Evolutionary conservation across 371 early-diverging fungal genomes (phyloP).

Genomic region (Sporodiniella umbellata): DNA sequence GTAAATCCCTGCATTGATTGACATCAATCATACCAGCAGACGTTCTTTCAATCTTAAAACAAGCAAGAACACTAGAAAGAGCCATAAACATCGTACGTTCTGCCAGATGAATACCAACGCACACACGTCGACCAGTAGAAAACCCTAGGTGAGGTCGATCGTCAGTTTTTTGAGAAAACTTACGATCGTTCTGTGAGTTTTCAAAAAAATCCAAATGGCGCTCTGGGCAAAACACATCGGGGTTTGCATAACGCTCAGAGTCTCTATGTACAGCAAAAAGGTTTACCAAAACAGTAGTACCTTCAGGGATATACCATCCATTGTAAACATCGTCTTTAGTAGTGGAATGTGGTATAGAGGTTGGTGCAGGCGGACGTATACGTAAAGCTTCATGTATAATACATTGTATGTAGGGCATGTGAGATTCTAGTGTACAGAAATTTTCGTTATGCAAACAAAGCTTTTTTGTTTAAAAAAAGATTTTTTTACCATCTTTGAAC

Average conservation of each 20-base stretch:
- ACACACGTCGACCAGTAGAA: slow-evolving; percentile 47
- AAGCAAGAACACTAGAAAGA: slow-evolving; percentile 27
- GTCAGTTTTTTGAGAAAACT: slow-evolving; percentile 22
- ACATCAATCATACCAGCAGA: slow-evolving; percentile 17
- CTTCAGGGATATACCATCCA: slow-evolving; percentile 44
- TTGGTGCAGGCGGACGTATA: slow-evolving; percentile 38
- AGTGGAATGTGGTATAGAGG: slow-evolving; percentile 46
- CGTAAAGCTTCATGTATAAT: slow-evolving; percentile 46
- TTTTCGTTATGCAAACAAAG: too few species aligned
- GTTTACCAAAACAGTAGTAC: slow-evolving; percentile 45
- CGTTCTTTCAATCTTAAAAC: slow-evolving; percentile 31
- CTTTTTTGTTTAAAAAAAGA: too few species aligned
- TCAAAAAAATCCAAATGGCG: slow-evolving; percentile 35
- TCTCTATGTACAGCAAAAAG: slow-evolving; percentile 38
- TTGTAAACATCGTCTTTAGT: slow-evolving; percentile 38
- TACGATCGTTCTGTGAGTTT: neutral
- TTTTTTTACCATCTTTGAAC: slow-evolving; percentile 30
- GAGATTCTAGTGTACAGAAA: too few species aligned
- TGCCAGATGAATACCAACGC: slow-evolving; percentile 51
- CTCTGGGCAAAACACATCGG: slow-evolving; percentile 35
- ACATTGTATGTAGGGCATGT: slow-evolving; percentile 40
- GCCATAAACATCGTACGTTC: slow-evolving; percentile 45
- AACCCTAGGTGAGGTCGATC: slow-evolving; percentile 45
- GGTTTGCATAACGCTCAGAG: slow-evolving; percentile 25
- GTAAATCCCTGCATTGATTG: slow-evolving; percentile 18